Evolutionary conservation across 1,284 basidiomycete genomes (phyloP).

Genomic region (Trichosporon asahii): DNA sequence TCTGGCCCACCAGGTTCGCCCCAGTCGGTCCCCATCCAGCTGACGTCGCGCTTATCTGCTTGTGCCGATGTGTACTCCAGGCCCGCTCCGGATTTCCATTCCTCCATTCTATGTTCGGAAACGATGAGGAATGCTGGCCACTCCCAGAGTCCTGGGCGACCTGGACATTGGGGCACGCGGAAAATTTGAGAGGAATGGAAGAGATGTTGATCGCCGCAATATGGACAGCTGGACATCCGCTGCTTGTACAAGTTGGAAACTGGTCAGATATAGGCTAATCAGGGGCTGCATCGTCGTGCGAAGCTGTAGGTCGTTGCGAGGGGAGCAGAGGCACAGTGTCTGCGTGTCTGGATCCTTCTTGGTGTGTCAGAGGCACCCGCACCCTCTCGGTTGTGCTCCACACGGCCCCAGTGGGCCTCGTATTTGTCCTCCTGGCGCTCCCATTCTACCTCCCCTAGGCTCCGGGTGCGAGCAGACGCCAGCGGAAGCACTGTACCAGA

Average conservation of each 20-base stretch:
- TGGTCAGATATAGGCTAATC: too few relatives aligned
- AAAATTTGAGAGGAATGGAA: not conserved
- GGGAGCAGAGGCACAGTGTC: too few relatives aligned
- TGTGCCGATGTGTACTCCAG: too few relatives aligned
- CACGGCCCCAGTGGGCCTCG: slow-evolving; percentile 2
- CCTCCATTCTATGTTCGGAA: not conserved
- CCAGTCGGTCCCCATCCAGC: too few relatives aligned
- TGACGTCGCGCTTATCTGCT: too few relatives aligned
- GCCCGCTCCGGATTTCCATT: not conserved
- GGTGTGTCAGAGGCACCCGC: not conserved
- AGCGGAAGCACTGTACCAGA: not conserved
- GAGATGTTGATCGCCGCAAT: not conserved
- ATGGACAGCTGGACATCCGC: not conserved
- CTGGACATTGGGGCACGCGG: not conserved
- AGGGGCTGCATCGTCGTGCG: too few relatives aligned
- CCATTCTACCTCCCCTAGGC: not conserved
- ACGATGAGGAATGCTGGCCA: not conserved
- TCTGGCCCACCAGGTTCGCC: too few relatives aligned
- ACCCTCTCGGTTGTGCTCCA: not conserved
- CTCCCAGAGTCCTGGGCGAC: not conserved
- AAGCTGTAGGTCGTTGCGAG: too few relatives aligned
- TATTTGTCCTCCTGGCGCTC: slow-evolving; percentile 1
- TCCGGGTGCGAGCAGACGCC: not conserved
- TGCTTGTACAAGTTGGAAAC: too few relatives aligned
- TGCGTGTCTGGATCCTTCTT: too few relatives aligned